Evolutionary conservation across 2,329 filamentous ascomycete genomes (phyloP).

Genomic region (Aspergillus fumigatus): DNA sequence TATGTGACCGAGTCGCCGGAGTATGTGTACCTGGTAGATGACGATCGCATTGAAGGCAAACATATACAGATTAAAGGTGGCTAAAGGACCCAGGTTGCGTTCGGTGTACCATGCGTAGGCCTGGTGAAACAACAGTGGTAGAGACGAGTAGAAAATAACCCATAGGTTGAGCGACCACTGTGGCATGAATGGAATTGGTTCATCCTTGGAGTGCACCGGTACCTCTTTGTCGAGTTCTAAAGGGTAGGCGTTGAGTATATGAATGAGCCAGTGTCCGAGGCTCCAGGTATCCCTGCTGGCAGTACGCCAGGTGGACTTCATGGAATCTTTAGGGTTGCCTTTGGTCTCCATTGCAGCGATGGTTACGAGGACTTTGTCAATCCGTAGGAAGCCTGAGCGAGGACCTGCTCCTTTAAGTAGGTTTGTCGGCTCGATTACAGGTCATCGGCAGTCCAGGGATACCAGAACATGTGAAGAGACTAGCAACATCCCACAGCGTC

Average conservation of each 20-base stretch:
- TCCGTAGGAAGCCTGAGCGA: background rate
- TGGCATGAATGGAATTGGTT: conserved; percentile 39
- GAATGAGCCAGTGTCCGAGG: conserved; percentile 28
- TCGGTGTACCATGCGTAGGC: conserved; percentile 27
- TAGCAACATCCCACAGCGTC: background rate
- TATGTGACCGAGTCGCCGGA: conserved; percentile 36
- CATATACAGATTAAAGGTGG: conserved; percentile 36
- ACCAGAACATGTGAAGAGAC: background rate
- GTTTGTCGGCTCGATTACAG: background rate
- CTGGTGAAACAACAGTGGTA: conserved; percentile 39
- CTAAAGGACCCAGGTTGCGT: conserved; percentile 25
- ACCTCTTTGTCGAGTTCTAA: conserved; percentile 25
- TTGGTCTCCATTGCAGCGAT: background rate
- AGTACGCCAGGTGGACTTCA: conserved; percentile 40
- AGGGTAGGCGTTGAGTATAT: conserved; percentile 27
- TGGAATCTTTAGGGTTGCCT: conserved; percentile 31
- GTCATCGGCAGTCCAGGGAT: background rate
- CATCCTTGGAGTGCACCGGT: conserved; percentile 39
- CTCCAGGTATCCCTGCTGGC: conserved; percentile 28
- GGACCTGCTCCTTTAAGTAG: background rate
- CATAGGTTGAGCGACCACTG: conserved; percentile 37
- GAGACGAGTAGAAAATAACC: conserved; percentile 36
- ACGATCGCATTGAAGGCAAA: conserved; percentile 38
- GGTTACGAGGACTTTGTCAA: background rate
- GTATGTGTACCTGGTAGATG: conserved; percentile 37